Evolutionary conservation across 75 land plant species (phyloP).

Genomic region (Sequoiadendron giganteum): DNA sequence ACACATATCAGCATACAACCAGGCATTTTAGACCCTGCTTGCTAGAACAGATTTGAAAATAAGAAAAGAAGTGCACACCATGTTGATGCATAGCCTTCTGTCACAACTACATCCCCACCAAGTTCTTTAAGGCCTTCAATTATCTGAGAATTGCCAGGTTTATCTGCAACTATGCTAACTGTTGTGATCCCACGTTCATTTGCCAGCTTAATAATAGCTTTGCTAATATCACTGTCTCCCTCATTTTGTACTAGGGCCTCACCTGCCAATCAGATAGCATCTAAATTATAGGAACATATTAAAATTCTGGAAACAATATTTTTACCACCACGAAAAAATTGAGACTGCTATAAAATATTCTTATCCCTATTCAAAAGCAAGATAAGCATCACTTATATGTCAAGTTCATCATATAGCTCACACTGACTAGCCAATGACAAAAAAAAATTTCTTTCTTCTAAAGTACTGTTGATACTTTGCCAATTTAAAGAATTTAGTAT

Average conservation of each 20-base stretch:
- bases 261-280: constrained; percentile 17
- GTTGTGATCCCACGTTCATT: constrained; percentile 39
- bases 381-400: background rate
- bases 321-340: too few relatives aligned
- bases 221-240: constrained; percentile 50
- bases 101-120: constrained; percentile 49
- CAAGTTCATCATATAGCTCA: background rate
- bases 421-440: background rate
- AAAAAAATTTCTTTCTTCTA: background rate
- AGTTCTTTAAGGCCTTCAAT: constrained; percentile 41
- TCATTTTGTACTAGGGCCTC: constrained; percentile 43
- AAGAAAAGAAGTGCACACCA: constrained; percentile 23
- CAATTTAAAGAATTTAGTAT: background rate
- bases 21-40: background rate
- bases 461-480: background rate
- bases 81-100: constrained; percentile 43
- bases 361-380: background rate
- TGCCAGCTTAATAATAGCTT: constrained; percentile 32
- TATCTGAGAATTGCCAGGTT: constrained; percentile 27
- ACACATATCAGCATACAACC: background rate
- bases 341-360: background rate
- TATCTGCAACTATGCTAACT: constrained; percentile 40
- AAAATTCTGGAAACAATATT: background rate
- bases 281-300: background rate
- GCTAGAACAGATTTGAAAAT: background rate